Conservation (phyloP, 1,284 basidiomycete species). For the Leccinum fallax region DNA sequence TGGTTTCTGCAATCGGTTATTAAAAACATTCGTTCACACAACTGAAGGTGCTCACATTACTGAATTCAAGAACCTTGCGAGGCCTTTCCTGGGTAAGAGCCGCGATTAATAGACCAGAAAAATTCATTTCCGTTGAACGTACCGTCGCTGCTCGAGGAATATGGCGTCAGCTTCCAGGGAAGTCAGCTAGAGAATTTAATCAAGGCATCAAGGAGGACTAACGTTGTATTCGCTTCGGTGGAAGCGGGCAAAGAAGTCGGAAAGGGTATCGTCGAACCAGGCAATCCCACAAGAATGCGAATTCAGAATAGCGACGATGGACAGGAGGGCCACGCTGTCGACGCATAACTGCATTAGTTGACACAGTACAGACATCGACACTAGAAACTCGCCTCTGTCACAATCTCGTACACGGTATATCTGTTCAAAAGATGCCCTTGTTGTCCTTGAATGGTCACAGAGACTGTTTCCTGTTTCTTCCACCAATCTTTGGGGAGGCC, state of each 20-base stretch:
- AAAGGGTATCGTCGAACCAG: conserved; percentile 84
- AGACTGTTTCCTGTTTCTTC: conserved; percentile 75
- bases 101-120: neutral
- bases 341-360: conserved; percentile 13
- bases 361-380: conserved; percentile 2
- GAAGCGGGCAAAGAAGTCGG: conserved; percentile 84
- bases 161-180: conserved; percentile 69
- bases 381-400: conserved; percentile 66
- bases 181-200: conserved; percentile 3
- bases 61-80: conserved; percentile 81
- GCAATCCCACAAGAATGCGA: conserved; percentile 85
- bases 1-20: conserved; percentile 65
- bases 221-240: conserved; percentile 91
- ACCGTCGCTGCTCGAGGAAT: conserved; percentile 89
- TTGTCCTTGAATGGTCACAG: conserved; percentile 75
- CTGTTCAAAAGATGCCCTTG: conserved; percentile 88
- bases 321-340: conserved; percentile 64
- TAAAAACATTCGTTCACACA: neutral
- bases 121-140: conserved; percentile 6
- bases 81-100: conserved; percentile 60
- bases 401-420: conserved; percentile 79
- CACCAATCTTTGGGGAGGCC: conserved; percentile 82
- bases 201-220: conserved; percentile 37
- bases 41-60: conserved; percentile 55
- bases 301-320: conserved; percentile 85